These are phyloP conservation scores for Anisodus tanguticus DNA, from an alignment of 257 asterid species.

Conservation along the genomic window DNA sequence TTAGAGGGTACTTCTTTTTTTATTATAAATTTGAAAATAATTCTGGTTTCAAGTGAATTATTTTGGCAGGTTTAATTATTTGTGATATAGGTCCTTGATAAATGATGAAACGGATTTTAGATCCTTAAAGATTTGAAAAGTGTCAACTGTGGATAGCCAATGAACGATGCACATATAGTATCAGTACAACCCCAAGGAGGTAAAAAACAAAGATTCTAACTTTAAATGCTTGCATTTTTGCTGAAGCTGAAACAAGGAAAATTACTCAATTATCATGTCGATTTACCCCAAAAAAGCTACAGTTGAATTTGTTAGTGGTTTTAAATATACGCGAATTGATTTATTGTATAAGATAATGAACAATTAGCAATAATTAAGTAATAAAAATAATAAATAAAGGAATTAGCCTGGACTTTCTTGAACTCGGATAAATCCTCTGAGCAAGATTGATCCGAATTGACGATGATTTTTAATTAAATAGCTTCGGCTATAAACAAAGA, in stretches of 20 bases:
- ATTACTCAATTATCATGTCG: not conserved
- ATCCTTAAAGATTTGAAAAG: not conserved
- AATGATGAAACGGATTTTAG: not conserved
- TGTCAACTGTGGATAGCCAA: not conserved
- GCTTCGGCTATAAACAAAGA: too few relatives aligned
- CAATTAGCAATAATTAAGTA: too few relatives aligned
- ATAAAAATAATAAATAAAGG: too few relatives aligned
- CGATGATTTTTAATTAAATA: too few relatives aligned
- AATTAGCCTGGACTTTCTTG: too few relatives aligned
- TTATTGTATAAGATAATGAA: too few relatives aligned
- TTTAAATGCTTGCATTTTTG: not conserved
- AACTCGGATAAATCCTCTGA: too few relatives aligned
- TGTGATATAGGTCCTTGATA: not conserved
- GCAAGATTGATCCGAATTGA: too few relatives aligned
- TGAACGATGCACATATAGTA: not conserved
- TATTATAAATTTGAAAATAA: conserved; percentile 9
- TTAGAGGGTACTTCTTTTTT: conserved; percentile 4
- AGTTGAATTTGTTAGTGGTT: too few relatives aligned
- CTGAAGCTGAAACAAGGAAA: not conserved
- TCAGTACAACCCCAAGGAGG: not conserved
- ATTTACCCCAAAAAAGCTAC: too few relatives aligned
- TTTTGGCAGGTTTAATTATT: not conserved
- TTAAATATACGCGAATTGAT: too few relatives aligned
- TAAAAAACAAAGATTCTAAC: not conserved
- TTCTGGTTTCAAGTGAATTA: not conserved